Percentiles rank a stretch among this genome's conserved stretches.
Conservation (phyloP, 1,284 basidiomycete species). For the Ganoderma lingzhi region DNA sequence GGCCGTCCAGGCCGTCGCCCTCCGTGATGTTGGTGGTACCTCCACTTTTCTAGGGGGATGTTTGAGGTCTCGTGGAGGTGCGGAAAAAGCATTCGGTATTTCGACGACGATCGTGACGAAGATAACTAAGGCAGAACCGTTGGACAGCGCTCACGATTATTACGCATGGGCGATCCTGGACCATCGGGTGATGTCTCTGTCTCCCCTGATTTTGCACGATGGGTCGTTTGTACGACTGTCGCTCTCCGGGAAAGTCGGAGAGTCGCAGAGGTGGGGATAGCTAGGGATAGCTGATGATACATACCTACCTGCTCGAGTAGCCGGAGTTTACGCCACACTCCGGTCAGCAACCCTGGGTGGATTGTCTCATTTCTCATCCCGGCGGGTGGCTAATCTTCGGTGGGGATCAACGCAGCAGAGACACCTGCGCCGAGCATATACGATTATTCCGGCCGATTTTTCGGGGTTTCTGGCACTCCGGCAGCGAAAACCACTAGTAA, state of each 20-base stretch:
- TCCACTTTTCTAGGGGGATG: background rate
- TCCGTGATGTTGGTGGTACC: background rate
- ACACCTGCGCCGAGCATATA: background rate
- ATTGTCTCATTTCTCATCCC: background rate
- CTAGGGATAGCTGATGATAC: background rate
- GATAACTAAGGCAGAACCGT: background rate
- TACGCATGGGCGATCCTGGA: background rate
- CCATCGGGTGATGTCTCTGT: background rate
- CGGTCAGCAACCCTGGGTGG: constrained; percentile 1
- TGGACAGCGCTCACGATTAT: background rate
- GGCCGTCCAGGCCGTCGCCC: background rate
- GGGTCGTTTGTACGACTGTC: constrained; percentile 17
- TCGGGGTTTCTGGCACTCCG: background rate
- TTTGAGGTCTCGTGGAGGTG: background rate
- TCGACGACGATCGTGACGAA: background rate
- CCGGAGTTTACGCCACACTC: constrained; percentile 23
- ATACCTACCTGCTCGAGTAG: constrained; percentile 14
- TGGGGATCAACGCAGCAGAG: background rate
- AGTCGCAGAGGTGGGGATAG: constrained; percentile 19
- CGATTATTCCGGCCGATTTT: background rate
- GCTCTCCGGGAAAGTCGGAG: constrained; percentile 19
- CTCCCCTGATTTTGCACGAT: constrained; percentile 22
- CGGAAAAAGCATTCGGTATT: background rate
- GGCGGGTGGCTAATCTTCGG: background rate
- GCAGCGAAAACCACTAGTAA: background rate